Base-by-base conservation (phyloP, 257 asterid species). In the Solanum sejunctum region DNA sequence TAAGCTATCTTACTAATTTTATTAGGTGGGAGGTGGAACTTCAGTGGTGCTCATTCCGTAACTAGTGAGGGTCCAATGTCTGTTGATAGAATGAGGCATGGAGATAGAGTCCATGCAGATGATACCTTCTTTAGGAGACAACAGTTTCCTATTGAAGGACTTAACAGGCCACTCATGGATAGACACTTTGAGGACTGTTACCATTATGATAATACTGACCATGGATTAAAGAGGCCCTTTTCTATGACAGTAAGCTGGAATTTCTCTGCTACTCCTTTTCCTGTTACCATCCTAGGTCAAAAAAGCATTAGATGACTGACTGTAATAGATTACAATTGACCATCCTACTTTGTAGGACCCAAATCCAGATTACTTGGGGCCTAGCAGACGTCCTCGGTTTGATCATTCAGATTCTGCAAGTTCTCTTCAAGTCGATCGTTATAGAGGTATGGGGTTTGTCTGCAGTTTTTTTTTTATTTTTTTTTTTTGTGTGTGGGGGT, bases 1-100 rank as follows among this genome's bases (percentile, higher is more conserved):
- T 66, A 26, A 80, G 45, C 26, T 45, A 66, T 61, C 69, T 63
- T 85, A 66, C 54, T 79, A 51, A 87, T 28, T 32, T 85, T 45
- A 84, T 57, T 90, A 91, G 93, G 90, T 81, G 93, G 86, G 58
- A 91, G 94, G 84, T 87, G 92, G 94, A 90, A 89, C 80, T 88
- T 71, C 84, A 79, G 93, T 82, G 90, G 91, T 86, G 87, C 90
- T 70, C 90, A 86, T 87, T 88, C 87, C 81, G 84, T 57, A 36
- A 75, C 77, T 49, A 26, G 49, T 87, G 86, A 84, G 78, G 87
- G 88, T 69, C 90, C 91, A 20, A 77, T 52, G 66, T 90, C 87
- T 67, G 61, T 84, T 77, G 90, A 89, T 83, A 87, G 93, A 84
- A 54, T 60, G 75, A 86, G 93, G 84, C 88, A 83, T 72, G 89